Evolutionary conservation across 805 yeast species (phyloP), one percentile per base, ranked within the genome.

Genomic region (Scheffersomyces ergatensis): DNA sequence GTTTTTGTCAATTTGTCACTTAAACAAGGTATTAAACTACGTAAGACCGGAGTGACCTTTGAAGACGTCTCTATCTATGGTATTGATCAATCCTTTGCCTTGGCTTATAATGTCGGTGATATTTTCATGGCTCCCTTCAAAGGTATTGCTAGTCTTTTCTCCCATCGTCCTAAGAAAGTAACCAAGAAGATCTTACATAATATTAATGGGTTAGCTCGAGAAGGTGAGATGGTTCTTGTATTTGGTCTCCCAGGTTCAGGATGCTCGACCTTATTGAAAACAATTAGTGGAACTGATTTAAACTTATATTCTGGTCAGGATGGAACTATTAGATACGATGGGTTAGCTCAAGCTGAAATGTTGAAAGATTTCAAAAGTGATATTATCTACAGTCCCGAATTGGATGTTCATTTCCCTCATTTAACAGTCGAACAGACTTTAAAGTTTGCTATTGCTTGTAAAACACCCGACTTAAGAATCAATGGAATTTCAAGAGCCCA

Each of bases 381-480:
- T 48, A 61, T 79, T 36, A 63, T 79, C 33, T 79, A 79, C 56
- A 77, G 77, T 50, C 81, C 81, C 26, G 83, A 77, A 60, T 63
- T 81, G 42, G 93, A 85, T 56, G 76, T 75, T 44, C 93, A 85
- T 60, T 83, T 83, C 65, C 92, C 93, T 11, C 82, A 82, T 48
- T 67, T 85, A 48, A 84, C 89, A 1, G 92, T 85, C 26, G 78
- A 81, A 39, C 83, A 85, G 56, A 85, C 93, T 9, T 65, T 85
- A 42, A 69, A 71, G 44, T 85, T 85, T 57, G 90, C 90, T 3
- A 70, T 84, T 39, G 81, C 78, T 38, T 74, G 83, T 56, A 78
- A 83, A 55, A 82, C 87, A 2, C 93, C 93, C 2, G 58, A 66
- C 13, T 57, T 63, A 34, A 67, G 85, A 51, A 60, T 77, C 26